Base-by-base conservation (phyloP, 2,329 filamentous ascomycete species). In the Tolypocladium cylindrosporum region DNA sequence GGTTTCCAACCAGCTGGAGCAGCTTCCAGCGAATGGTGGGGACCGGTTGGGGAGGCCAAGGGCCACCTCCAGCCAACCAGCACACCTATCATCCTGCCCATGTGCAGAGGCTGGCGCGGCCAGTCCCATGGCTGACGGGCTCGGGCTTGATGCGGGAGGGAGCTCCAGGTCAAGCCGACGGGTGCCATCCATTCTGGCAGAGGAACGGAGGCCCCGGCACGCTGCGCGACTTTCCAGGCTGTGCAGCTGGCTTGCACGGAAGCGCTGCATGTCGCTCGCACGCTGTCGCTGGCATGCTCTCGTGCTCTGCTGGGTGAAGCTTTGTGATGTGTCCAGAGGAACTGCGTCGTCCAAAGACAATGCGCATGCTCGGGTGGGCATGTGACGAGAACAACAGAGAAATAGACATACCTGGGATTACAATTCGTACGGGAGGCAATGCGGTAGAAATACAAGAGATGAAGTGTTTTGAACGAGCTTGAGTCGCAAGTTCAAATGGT, bases 391-490 rank as follows among this genome's bases (percentile, higher is more conserved):
- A 21, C 55, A 56, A 39, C 16, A 37, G 42, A 19, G 11, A 56
- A 50, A 50, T 34, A 3, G 9, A 59, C 59, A 7, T 55, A 60
- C 59, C 59, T 55, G 50, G 19, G 41, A 55, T 53, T 36, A 31
- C 52, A 45, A 40, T 45, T 54, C 48, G 42, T 45, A 19, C 24
- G 40, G 40, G 41, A 50, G n/a, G 14, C 54, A 37, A 41, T 48
- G 39, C 31, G 52, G 27, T 57, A 60, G 48, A 16, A 59, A 53
- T 55, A 57, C 52, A 60, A 57, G 56, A 42, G 56, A 21, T 45
- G 36, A 37, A 55, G n/a, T 43, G 42, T 14, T 36, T 7, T 36
- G 19, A 4, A 21, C 13, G 13, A 24, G 43, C n/a, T 48, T 13
- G 43, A 37, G 9, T 52, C 16, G 48, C 19, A 37, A 21, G 48